phyloP scores from a whole-genome alignment of 179 eudicot species.

The Heliamphora pulchella region DNA sequence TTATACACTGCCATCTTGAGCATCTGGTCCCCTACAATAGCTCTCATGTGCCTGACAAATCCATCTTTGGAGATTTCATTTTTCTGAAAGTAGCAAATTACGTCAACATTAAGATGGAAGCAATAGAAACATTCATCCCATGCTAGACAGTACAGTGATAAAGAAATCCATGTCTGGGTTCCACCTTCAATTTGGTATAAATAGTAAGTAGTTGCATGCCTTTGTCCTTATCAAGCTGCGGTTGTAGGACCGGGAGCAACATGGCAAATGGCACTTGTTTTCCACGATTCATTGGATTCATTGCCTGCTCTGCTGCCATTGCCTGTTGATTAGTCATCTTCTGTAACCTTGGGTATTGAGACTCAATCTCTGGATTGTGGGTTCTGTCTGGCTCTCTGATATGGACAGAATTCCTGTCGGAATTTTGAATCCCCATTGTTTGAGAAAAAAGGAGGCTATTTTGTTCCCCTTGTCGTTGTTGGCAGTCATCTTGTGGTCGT shows the following conservation, averaged over 20 bases:
- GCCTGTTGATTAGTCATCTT: constrained; percentile 39
- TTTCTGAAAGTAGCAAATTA: constrained; percentile 41
- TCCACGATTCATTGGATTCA: constrained; percentile 33
- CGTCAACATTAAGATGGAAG: background rate
- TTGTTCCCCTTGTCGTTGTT: constrained; percentile 28
- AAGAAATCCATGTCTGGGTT: constrained; percentile 14
- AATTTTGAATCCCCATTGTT: constrained; percentile 29
- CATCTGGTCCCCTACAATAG: constrained; percentile 90
- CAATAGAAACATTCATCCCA: constrained; percentile 1
- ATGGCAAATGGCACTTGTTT: constrained; percentile 84
- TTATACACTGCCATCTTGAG: constrained; percentile 74
- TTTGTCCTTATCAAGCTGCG: constrained; percentile 83
- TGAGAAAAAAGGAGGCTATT: constrained; percentile 36
- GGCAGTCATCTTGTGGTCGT: constrained; percentile 32
- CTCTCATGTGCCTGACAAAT: constrained; percentile 72
- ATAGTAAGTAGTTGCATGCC: constrained; percentile 65
- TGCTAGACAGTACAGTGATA: background rate
- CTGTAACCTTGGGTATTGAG: constrained; percentile 42
- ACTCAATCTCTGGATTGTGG: constrained; percentile 27
- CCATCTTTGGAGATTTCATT: constrained; percentile 78
- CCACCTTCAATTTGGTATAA: constrained; percentile 58
- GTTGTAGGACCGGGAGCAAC: constrained; percentile 73
- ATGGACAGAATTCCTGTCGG: constrained; percentile 34
- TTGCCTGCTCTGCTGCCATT: constrained; percentile 36
- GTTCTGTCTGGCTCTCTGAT: constrained; percentile 31